Evolutionary conservation across 345 rosid species (phyloP).

Genomic region (Eucalyptus tenuipes): DNA sequence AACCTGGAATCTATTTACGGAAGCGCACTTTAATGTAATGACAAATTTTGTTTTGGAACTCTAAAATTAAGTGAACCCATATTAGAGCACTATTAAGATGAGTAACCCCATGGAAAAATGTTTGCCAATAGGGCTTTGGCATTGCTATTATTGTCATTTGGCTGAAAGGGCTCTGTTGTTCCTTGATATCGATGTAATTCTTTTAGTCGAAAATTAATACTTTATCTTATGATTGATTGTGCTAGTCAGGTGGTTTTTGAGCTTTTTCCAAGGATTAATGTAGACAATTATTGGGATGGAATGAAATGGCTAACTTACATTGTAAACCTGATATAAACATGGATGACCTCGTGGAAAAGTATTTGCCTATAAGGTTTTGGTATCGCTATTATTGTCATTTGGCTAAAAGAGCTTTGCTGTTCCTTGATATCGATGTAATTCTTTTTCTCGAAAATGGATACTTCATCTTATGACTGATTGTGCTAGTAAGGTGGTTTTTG

Average conservation of each 20-base stretch:
- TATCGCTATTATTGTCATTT: not conserved
- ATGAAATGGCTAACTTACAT: too few relatives aligned
- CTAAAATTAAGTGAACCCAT: not conserved
- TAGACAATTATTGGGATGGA: not conserved
- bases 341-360: not conserved
- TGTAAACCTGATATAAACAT: too few relatives aligned
- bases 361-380: not conserved
- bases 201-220: not conserved
- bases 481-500: not conserved
- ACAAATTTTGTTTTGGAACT: too few relatives aligned
- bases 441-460: not conserved
- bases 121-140: not conserved
- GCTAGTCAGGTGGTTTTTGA: not conserved
- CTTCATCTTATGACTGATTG: not conserved
- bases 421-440: not conserved
- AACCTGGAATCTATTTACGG: too few relatives aligned
- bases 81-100: not conserved
- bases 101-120: too few relatives aligned
- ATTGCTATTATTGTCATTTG: not conserved
- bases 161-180: not conserved
- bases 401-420: not conserved
- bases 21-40: not conserved
- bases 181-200: not conserved
- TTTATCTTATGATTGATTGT: not conserved
- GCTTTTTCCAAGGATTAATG: not conserved